A percentile compares a stretch with the other conserved stretches of the same genome.
Conservation (phyloP, 305 asterid genomes). For the Euphrasia arctica region DNA sequence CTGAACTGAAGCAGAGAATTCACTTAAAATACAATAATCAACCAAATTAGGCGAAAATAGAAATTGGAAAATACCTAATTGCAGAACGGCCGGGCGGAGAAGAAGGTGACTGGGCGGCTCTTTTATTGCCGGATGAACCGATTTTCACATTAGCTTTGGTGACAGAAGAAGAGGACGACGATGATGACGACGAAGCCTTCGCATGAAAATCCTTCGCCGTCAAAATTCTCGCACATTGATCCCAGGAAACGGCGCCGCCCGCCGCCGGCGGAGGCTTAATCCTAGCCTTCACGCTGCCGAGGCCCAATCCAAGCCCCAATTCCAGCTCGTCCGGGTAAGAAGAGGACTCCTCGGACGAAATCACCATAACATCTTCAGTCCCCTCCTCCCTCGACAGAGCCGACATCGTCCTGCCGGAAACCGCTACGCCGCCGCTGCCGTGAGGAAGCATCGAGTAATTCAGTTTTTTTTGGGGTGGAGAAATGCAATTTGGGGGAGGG, state of each 20-base stretch:
- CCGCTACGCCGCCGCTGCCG: constrained; percentile 15
- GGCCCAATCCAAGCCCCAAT: constrained; percentile 76
- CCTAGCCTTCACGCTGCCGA: constrained; percentile 47
- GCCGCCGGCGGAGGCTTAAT: constrained; percentile 16
- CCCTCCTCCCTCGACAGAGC: constrained; percentile 42
- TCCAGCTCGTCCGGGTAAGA: constrained; percentile 63
- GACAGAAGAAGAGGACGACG: constrained; percentile 56
- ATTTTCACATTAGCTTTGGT: constrained; percentile 34
- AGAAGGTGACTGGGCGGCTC: constrained; percentile 62
- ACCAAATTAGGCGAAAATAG: not conserved
- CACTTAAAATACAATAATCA: too few relatives aligned
- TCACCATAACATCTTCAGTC: constrained; percentile 23
- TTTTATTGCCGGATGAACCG: constrained; percentile 57
- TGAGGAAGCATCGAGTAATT: too few relatives aligned
- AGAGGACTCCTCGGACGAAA: constrained; percentile 65
- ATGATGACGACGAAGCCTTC: constrained; percentile 36
- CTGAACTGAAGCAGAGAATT: too few relatives aligned
- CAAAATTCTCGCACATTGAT: constrained; percentile 48
- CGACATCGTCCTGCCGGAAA: constrained; percentile 31
- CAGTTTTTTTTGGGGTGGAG: too few relatives aligned
- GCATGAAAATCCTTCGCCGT: constrained; percentile 49
- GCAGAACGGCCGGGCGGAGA: constrained; percentile 69
- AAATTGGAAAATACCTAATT: constrained; percentile 41
- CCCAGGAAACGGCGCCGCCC: constrained; percentile 35
- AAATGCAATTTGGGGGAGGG: too few relatives aligned